Conservation (phyloP, 352 stramenopile genomes). For the Pythium chondricola region DNA sequence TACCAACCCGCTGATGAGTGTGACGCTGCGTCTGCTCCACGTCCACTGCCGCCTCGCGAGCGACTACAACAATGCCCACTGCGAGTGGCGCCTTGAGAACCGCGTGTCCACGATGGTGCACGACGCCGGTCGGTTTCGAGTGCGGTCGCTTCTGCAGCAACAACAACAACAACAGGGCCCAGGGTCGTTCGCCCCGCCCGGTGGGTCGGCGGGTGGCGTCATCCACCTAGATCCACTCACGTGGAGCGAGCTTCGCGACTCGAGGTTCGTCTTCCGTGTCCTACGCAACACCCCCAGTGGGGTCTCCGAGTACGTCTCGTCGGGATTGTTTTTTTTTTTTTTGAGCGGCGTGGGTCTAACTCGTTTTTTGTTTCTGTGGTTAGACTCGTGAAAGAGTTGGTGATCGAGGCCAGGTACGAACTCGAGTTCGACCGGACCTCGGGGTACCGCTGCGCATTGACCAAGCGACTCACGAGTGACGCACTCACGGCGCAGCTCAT, state of each 20-base stretch:
- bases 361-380: neutral
- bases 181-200: too few relatives aligned
- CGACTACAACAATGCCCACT: slow-evolving; percentile 9
- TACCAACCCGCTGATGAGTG: slow-evolving; percentile 13
- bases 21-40: slow-evolving; percentile 13
- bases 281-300: slow-evolving; percentile 6
- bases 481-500: slow-evolving; percentile 6
- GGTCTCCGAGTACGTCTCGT: slow-evolving; percentile 12
- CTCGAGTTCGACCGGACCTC: slow-evolving; percentile 13
- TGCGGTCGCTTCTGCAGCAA: slow-evolving; percentile 7
- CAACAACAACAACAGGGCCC: neutral
- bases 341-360: neutral
- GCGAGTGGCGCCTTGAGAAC: slow-evolving; percentile 18
- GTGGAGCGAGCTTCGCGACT: slow-evolving; percentile 15
- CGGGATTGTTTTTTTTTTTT: too few relatives aligned
- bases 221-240: slow-evolving; percentile 7
- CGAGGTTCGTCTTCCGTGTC: slow-evolving; percentile 11
- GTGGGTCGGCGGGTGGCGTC: slow-evolving; percentile 7
- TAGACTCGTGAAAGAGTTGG: slow-evolving; percentile 14
- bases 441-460: slow-evolving; percentile 12
- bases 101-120: slow-evolving; percentile 11
- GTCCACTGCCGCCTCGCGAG: slow-evolving; percentile 8
- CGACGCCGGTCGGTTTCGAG: slow-evolving; percentile 10
- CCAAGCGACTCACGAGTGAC: slow-evolving; percentile 9
- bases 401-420: slow-evolving; percentile 13